A percentile compares a stretch with the other conserved stretches of the same genome.
Conservation (phyloP, 345 rosid species). For the Alliaria petiolata region DNA sequence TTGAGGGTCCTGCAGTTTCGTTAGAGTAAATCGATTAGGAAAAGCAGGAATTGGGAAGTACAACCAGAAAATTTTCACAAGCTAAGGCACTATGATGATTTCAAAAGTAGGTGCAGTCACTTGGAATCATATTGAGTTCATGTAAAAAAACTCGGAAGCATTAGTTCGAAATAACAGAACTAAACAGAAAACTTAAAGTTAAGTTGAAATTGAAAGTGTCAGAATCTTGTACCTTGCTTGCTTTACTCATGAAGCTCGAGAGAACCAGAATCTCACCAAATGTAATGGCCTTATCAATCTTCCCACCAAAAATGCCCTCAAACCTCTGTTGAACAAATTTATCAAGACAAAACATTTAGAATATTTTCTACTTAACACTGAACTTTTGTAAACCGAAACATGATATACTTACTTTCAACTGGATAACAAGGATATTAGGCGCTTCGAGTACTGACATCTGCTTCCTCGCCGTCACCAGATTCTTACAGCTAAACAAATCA, state of each 20-base stretch:
- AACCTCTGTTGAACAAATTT: conserved; percentile 60
- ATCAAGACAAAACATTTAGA: neutral
- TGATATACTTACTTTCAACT: conserved; percentile 64
- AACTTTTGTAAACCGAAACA: neutral
- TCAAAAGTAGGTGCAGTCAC: neutral
- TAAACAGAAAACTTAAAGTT: neutral
- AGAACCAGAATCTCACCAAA: conserved; percentile 80
- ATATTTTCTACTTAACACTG: neutral
- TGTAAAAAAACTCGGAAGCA: neutral
- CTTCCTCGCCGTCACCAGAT: conserved; percentile 92
- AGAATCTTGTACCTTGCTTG: conserved; percentile 64
- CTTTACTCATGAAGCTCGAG: conserved; percentile 82
- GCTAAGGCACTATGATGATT: neutral
- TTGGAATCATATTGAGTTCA: neutral
- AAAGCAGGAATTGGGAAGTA: neutral
- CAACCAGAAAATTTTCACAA: too few species aligned
- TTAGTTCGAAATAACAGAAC: neutral
- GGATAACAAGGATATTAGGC: conserved; percentile 88
- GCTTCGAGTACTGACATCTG: conserved; percentile 91
- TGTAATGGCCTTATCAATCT: conserved; percentile 74
- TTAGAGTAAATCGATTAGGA: neutral
- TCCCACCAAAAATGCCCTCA: conserved; percentile 79
- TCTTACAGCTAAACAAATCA: conserved; percentile 74
- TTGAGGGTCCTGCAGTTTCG: conserved; percentile 62
- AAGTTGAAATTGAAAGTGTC: conserved; percentile 8